phyloP scores from a whole-genome alignment of 139 green algal genomes.

The Haematococcus sp. region DNA sequence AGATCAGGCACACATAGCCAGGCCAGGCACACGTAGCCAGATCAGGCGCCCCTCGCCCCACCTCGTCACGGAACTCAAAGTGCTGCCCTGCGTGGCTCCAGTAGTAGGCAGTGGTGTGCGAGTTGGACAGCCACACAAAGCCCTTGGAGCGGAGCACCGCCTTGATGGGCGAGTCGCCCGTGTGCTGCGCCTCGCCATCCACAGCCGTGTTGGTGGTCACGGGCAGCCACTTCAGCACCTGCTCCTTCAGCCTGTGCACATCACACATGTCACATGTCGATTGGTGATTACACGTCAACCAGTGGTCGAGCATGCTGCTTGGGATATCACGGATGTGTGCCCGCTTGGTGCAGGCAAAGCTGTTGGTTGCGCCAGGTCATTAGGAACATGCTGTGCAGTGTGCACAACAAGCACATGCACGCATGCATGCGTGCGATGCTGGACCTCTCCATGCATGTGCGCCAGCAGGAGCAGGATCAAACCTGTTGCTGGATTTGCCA shows the following conservation, averaged over 20 bases:
- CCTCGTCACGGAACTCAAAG: slow-evolving; percentile 92
- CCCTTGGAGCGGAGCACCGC: slow-evolving; percentile 87
- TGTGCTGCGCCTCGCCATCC: slow-evolving; percentile 34
- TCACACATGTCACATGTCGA: neutral
- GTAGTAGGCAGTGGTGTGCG: slow-evolving; percentile 83
- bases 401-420: too few relatives aligned
- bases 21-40: too few relatives aligned
- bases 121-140: slow-evolving; percentile 90
- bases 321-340: too few relatives aligned
- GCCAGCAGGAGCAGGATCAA: neutral
- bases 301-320: neutral
- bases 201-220: slow-evolving; percentile 75
- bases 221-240: slow-evolving; percentile 87
- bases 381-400: too few relatives aligned
- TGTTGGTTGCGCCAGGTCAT: too few relatives aligned
- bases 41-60: slow-evolving; percentile 8
- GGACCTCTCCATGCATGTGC: too few relatives aligned
- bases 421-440: too few relatives aligned
- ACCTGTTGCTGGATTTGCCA: too few relatives aligned
- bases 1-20: too few relatives aligned
- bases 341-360: too few relatives aligned
- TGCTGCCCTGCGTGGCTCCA: slow-evolving; percentile 91
- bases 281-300: neutral
- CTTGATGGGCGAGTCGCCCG: slow-evolving; percentile 76
- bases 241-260: slow-evolving; percentile 68